phyloP scores from a whole-genome alignment of 169 alveolate genomes.

The Toxoplasma gondii region DNA sequence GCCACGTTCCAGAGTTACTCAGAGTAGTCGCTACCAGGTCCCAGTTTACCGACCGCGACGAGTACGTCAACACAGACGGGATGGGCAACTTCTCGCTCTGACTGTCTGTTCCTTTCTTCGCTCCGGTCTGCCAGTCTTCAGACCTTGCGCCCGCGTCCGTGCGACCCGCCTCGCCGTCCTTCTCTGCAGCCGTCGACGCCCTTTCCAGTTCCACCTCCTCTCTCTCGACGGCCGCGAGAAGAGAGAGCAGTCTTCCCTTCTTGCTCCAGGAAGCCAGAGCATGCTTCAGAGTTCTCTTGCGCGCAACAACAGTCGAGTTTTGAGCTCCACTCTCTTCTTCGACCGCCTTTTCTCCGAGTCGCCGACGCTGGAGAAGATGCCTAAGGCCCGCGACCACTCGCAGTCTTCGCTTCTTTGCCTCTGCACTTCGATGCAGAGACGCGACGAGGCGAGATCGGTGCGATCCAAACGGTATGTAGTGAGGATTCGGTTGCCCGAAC shows the following conservation, averaged over 20 bases:
- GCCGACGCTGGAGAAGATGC: neutral
- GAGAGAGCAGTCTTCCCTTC: neutral
- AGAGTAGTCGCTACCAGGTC: neutral
- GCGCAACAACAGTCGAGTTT: too few species aligned
- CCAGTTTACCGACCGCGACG: slow-evolving; percentile 6
- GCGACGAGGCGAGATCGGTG: too few species aligned
- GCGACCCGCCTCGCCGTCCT: neutral
- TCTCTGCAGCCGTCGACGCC: too few species aligned
- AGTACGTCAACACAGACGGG: neutral
- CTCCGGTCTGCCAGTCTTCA: neutral
- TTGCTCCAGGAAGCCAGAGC: neutral
- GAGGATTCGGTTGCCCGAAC: neutral
- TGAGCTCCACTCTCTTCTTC: neutral
- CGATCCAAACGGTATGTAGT: neutral
- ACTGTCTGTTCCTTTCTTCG: neutral
- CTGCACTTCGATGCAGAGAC: neutral
- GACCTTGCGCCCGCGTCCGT: neutral
- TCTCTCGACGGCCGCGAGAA: neutral
- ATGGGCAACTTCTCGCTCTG: neutral
- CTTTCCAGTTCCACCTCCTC: neutral
- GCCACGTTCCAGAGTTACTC: slow-evolving; percentile 8
- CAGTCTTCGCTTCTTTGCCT: neutral
- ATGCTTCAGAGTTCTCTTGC: neutral
- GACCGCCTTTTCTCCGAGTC: neutral
- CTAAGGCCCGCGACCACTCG: neutral